Base-by-base conservation (phyloP, 164 flowering plant species). In the Annona cherimola region DNA sequence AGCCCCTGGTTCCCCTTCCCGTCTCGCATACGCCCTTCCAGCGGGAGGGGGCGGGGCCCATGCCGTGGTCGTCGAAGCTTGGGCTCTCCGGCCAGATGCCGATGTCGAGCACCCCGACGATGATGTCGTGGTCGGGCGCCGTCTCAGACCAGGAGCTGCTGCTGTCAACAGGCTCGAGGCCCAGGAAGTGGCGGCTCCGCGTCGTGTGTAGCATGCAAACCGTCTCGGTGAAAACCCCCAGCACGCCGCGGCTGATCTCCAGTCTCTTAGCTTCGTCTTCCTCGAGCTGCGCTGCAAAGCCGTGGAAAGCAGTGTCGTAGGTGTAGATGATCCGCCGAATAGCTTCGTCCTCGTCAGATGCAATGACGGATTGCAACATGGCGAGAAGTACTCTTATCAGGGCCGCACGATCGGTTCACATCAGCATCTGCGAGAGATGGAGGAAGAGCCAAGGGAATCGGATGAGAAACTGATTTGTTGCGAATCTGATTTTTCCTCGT, bases 71-170 rank as follows among this genome's bases (percentile, higher is more conserved):
- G 43, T 83, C 83, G 81, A 93, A 91, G 83, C 97, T 91, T 43
- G 71, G 82, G 67, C 94, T 88, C 76, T 90, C 95, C 0, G 97
- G 98, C 94, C 95, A 91, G 4, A 93, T 84, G 1, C 98, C 98
- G 2, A 95, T 93, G 77, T 93, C 98, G 0, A 93, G 80, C 2
- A 93, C 95, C 5, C 96, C 98, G 1, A 94, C 90, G 9, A 92
- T 67, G 5, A 94, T 93, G 63, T 89, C 96, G 41, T 82, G 82
- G 63, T 82, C 80, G 0, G 80, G 59, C n/a, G n/a, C n/a, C n/a
- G n/a, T n/a, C n/a, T n/a, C n/a, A n/a, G n/a, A n/a, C n/a, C n/a
- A n/a, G n/a, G n/a, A n/a, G n/a, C n/a, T n/a, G n/a, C n/a, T n/a
- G n/a, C n/a, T n/a, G n/a, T n/a, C n/a, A n/a, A n/a, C n/a, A n/a